Percentiles rank a stretch among this genome's conserved stretches.
Evolutionary conservation across 176 grass and related monocot species (phyloP).

Genomic region (Tuctoria greenei): DNA sequence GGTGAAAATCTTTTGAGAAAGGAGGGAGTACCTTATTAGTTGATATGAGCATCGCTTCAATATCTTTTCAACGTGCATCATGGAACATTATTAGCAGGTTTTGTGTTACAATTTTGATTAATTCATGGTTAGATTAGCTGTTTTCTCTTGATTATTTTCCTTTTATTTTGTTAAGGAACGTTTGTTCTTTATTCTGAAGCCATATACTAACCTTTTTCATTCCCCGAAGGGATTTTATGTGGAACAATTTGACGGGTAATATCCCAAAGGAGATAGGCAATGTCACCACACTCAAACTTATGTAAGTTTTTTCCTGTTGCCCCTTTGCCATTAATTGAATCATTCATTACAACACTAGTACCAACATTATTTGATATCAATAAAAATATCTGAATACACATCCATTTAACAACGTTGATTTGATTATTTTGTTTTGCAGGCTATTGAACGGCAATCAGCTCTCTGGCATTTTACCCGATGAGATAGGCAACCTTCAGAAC

Average conservation of each 20-base stretch:
- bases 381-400: constrained; percentile 5
- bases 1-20: too few species aligned
- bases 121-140: background rate
- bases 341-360: background rate
- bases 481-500: constrained; percentile 75
- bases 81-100: constrained; percentile 8
- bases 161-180: background rate
- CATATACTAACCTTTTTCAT: constrained; percentile 31
- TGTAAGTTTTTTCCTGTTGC: constrained; percentile 69
- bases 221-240: constrained; percentile 94
- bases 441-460: constrained; percentile 83
- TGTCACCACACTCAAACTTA: constrained; percentile 69
- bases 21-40: too few species aligned
- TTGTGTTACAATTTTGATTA: background rate
- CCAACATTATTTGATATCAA: background rate
- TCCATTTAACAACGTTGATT: background rate
- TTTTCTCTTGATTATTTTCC: background rate
- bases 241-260: constrained; percentile 79
- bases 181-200: constrained; percentile 7
- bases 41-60: too few species aligned
- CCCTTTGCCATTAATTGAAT: background rate
- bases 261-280: constrained; percentile 92
- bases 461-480: constrained; percentile 75
- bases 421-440: constrained; percentile 51
- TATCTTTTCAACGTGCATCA: constrained; percentile 4